These are phyloP conservation scores for Colletotrichum zoysiae DNA, from an alignment of 2,329 filamentous ascomycete species.

Conservation along the genomic window DNA sequence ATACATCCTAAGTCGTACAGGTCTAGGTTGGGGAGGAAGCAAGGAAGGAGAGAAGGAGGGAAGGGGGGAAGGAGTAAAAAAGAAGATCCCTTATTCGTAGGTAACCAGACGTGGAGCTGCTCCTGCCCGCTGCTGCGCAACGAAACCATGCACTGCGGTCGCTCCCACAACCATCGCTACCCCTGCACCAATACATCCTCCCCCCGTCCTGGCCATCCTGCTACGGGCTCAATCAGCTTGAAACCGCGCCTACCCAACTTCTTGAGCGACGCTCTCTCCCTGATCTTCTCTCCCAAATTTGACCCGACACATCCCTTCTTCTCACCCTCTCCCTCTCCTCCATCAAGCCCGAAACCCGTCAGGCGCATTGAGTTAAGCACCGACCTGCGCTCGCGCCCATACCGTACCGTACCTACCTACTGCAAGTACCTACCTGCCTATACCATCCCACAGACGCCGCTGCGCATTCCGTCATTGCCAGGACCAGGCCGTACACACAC, in stretches of 20 bases:
- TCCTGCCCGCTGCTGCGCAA: constrained; percentile 22
- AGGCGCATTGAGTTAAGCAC: constrained; percentile 42
- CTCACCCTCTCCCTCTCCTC: constrained; percentile 18
- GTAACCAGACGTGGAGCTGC: not conserved
- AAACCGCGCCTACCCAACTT: constrained; percentile 38
- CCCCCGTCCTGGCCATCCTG: constrained; percentile 23
- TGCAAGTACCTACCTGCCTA: not conserved
- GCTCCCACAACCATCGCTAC: constrained; percentile 27
- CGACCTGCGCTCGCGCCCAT: constrained; percentile 28
- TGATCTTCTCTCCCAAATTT: constrained; percentile 34
- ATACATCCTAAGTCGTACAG: too few relatives aligned
- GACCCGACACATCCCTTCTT: constrained; percentile 39
- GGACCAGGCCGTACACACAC: not conserved
- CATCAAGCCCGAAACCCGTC: constrained; percentile 37
- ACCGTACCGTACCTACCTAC: too few relatives aligned
- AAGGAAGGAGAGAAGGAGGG: not conserved
- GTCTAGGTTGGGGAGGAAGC: too few relatives aligned
- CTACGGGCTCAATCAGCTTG: constrained; percentile 41
- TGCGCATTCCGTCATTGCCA: constrained; percentile 1
- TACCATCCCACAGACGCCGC: constrained; percentile 1
- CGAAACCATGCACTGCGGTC: constrained; percentile 12
- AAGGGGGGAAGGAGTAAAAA: not conserved
- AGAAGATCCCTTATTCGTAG: not conserved
- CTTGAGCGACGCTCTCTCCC: constrained; percentile 22
- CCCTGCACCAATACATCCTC: constrained; percentile 33